Percentiles rank a stretch among this genome's conserved stretches.
Conservation (phyloP, 2,329 filamentous ascomycete species). For the Cephalotrichum gorgonifer region DNA sequence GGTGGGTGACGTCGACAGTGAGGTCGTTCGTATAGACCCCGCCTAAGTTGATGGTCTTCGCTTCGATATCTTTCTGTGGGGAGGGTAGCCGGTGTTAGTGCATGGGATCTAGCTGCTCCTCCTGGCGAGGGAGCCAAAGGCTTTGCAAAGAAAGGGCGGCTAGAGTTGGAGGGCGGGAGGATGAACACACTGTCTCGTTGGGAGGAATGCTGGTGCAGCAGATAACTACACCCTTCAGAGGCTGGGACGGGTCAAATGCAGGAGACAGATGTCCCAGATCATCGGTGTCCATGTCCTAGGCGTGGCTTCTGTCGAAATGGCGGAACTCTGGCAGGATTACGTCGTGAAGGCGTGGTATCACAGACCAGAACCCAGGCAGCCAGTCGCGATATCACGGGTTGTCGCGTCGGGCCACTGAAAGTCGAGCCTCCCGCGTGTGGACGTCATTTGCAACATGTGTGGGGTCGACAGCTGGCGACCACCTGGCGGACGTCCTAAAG, state of each 20-base stretch:
- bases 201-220: constrained; percentile 81
- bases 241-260: constrained; percentile 45
- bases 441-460: neutral
- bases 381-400: neutral
- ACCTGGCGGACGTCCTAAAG: no score
- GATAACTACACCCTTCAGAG: constrained; percentile 63
- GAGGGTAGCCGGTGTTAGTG: constrained; percentile 4
- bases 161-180: neutral
- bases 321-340: neutral
- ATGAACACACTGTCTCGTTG: constrained; percentile 58
- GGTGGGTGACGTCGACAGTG: constrained; percentile 90
- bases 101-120: neutral
- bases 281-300: neutral
- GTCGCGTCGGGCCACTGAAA: neutral
- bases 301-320: neutral
- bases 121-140: no score
- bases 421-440: neutral
- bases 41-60: constrained; percentile 68
- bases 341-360: neutral
- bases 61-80: constrained; percentile 42
- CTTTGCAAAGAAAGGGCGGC: neutral
- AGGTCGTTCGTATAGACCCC: constrained; percentile 82
- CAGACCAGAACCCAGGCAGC: neutral
- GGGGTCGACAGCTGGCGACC: no score
- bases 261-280: neutral